Percentiles rank a stretch among this genome's conserved stretches.
phyloP scores from a whole-genome alignment of 2,329 filamentous ascomycete species.

The Sphaceloma murrayae region DNA sequence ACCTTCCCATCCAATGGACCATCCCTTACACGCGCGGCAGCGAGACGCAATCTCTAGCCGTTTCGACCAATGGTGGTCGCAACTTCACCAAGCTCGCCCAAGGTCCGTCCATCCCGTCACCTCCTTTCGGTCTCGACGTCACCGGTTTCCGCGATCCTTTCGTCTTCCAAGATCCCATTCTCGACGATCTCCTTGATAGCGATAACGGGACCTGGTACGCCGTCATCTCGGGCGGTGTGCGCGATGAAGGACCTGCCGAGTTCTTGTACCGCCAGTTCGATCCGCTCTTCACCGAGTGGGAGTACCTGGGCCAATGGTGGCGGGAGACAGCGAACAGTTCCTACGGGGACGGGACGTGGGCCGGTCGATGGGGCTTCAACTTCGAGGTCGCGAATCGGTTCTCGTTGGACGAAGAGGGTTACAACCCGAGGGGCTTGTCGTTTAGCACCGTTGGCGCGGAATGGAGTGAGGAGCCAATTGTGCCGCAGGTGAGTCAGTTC shows the following conservation, averaged over 20 bases:
- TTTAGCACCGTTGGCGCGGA: slow-evolving; percentile 37
- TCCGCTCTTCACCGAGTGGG: slow-evolving; percentile 32
- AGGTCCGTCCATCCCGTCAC: slow-evolving; percentile 32
- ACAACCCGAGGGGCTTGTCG: slow-evolving; percentile 33
- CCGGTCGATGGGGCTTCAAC: slow-evolving; percentile 31
- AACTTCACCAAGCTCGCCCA: slow-evolving; percentile 34
- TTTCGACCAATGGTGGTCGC: slow-evolving; percentile 32
- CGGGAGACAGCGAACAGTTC: slow-evolving; percentile 27
- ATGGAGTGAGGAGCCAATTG: slow-evolving; percentile 35
- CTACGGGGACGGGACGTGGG: slow-evolving; percentile 23
- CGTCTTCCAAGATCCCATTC: slow-evolving; percentile 32
- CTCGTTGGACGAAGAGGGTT: slow-evolving; percentile 33
- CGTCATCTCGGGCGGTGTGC: slow-evolving; percentile 34
- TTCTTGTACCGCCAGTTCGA: slow-evolving; percentile 36
- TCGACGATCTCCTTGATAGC: slow-evolving; percentile 31
- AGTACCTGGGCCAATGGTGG: slow-evolving; percentile 34
- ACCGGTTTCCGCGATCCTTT: slow-evolving; percentile 38
- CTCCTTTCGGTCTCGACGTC: slow-evolving; percentile 35
- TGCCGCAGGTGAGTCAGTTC: slow-evolving; percentile 32
- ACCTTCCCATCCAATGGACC: slow-evolving; percentile 40
- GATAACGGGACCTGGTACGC: slow-evolving; percentile 32
- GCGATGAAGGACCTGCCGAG: slow-evolving; percentile 31
- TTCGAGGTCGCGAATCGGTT: slow-evolving; percentile 40
- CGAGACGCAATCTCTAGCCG: slow-evolving; percentile 39
- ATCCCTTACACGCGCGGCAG: slow-evolving; percentile 38